Base-by-base conservation (phyloP, 441 rosid species). In the Erysimum cheiri region DNA sequence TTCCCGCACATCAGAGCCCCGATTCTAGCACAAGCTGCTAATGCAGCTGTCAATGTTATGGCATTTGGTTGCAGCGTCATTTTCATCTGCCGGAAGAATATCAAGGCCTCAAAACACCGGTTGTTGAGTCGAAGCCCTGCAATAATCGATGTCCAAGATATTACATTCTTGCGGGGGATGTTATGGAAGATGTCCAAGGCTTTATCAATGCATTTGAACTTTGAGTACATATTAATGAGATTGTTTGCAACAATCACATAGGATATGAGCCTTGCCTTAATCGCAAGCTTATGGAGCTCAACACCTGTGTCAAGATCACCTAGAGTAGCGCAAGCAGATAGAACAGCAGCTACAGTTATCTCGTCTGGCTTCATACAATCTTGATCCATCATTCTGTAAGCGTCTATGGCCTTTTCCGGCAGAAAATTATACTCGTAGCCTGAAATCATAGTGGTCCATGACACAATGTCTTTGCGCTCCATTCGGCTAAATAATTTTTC, bases 361-460 rank as follows among this genome's bases (percentile, higher is more conserved):
- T 87, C 93, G 70, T 94, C 97, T 65, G 92, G 90, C 69, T 70
- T 50, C 49, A 82, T 74, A 54, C 80, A 81, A 11, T 80, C 86
- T 72, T 64, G 70, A 75, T 80, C 91, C 99, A 94, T 94, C 69
- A 50, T 78, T 68, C 76, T 64, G 77, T 85, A 88, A 60, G 88
- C 82, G 53, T 81, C 86, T 74, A 94, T 64, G 28, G 97, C 92
- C 84, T 87, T 84, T 33, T 78, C 79, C 11, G 88, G 90, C 26
- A 84, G 78, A 26, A 48, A 60, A 69, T 85, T 82, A 69, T 72
- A 75, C 73, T 83, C 96, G n/a, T 83, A 92, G 41, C 87, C 83
- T 3, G 96, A 86, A 79, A 94, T 91, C 91, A 90, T 88, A 11
- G 97, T 77, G 8, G 98, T 91, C 96, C 92, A 91, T 12, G 97